Percentiles rank a stretch among this genome's conserved stretches.
phyloP scores from a whole-genome alignment of 2,329 filamentous ascomycete species.

The Clarireedia paspali region DNA sequence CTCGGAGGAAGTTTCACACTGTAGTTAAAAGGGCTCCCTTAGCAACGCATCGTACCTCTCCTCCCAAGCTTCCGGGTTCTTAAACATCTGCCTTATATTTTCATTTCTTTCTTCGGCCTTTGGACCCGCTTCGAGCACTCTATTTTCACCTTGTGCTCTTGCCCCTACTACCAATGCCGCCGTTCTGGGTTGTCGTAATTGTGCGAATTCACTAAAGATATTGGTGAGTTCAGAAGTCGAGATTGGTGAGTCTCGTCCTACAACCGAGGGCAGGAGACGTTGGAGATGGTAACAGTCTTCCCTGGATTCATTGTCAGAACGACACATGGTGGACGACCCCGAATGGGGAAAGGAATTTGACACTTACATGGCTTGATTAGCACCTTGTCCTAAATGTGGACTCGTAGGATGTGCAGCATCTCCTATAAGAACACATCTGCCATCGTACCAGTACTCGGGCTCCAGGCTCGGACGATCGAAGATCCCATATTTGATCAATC shows the following conservation, averaged over 20 bases:
- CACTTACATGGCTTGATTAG: constrained; percentile 11
- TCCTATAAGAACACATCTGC: constrained; percentile 41
- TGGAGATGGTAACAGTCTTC: not conserved
- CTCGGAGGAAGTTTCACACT: not conserved
- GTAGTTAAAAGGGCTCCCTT: not conserved
- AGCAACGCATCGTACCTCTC: not conserved
- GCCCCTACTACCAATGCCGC: constrained; percentile 1
- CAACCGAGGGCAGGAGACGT: not conserved
- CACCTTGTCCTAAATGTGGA: constrained; percentile 15
- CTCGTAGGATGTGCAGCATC: constrained; percentile 42
- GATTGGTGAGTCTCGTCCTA: not conserved
- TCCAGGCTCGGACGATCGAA: constrained; percentile 8
- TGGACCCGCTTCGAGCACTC: not conserved
- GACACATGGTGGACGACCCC: not conserved
- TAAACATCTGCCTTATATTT: not conserved
- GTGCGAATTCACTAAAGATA: constrained; percentile 1
- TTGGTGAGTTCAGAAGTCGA: not conserved
- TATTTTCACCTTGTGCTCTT: constrained; percentile 8
- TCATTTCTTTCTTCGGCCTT: constrained; percentile 2
- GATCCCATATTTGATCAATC: constrained; percentile 10
- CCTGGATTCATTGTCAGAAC: not conserved
- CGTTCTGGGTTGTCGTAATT: constrained; percentile 6
- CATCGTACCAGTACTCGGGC: constrained; percentile 23
- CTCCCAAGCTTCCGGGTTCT: not conserved
- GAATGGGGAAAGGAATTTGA: not conserved